Conservation (phyloP, 192 early-diverging fungal species). For the Coemansia umbellata region DNA sequence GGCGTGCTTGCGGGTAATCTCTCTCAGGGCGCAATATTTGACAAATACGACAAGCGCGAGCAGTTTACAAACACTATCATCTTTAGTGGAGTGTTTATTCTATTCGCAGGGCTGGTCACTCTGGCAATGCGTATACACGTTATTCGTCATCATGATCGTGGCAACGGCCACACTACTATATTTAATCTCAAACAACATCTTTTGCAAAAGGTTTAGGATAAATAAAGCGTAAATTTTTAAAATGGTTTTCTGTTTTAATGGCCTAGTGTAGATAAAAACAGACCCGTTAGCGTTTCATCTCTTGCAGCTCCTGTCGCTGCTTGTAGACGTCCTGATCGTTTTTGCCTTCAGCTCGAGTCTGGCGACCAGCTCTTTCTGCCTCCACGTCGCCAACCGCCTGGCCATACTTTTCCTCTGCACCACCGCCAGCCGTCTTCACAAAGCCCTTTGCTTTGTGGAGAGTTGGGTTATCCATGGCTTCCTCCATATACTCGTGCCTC, state of each 20-base stretch:
- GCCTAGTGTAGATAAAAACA: background rate
- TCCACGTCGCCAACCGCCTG: constrained; percentile 2
- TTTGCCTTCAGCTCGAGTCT: background rate
- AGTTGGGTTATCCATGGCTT: background rate
- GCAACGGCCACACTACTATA: background rate
- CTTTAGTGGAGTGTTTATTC: constrained; percentile 27
- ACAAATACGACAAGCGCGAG: constrained; percentile 19
- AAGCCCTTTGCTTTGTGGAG: background rate
- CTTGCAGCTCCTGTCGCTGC: constrained; percentile 15
- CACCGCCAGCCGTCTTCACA: background rate
- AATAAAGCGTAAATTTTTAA: too few species aligned
- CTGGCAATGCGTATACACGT: constrained; percentile 21
- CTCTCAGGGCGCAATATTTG: constrained; percentile 25
- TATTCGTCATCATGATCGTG: background rate
- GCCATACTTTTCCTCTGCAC: background rate
- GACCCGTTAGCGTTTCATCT: too few species aligned
- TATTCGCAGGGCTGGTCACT: constrained; percentile 15
- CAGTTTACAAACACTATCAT: constrained; percentile 35
- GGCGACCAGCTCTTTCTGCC: background rate
- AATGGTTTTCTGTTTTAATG: background rate
- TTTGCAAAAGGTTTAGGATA: constrained; percentile 17
- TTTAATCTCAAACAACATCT: background rate
- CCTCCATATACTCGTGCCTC: background rate
- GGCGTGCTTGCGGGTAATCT: constrained; percentile 21
- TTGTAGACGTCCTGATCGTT: constrained; percentile 26